Percentiles rank a stretch among this genome's conserved stretches.
Conservation (phyloP, 2,329 filamentous ascomycete species). For the Elsinoe fawcettii region DNA sequence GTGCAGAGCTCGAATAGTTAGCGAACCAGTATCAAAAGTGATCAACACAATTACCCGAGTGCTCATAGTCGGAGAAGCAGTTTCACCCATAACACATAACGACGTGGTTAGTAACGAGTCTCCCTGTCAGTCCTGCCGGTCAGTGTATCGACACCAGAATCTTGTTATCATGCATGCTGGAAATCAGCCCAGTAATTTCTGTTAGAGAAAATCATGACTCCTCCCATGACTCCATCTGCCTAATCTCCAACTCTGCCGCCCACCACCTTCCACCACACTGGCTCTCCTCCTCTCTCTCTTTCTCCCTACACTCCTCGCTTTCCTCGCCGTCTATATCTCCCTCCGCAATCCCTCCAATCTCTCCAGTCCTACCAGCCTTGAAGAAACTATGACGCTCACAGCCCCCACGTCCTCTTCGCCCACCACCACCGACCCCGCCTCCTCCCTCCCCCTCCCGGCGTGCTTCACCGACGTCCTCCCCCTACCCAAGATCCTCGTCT, state of each 20-base stretch:
- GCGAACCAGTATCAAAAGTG: background rate
- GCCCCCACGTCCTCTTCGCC: background rate
- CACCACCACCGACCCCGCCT: slow-evolving; percentile 25
- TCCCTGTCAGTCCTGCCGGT: no score
- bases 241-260: background rate
- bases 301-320: background rate
- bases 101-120: no score
- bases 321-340: background rate
- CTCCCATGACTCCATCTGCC: background rate
- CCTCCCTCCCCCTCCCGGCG: slow-evolving; percentile 37
- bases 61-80: background rate
- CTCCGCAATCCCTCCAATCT: no score
- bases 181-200: no score
- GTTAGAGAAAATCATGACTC: no score
- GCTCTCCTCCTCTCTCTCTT: background rate
- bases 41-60: background rate
- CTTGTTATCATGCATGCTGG: no score
- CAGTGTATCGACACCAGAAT: no score
- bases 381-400: background rate
- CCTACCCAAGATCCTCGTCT: slow-evolving; percentile 75
- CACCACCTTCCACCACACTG: background rate
- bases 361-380: background rate
- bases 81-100: no score
- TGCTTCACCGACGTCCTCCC: slow-evolving; percentile 61
- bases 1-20: background rate